Evolutionary conservation across 129 eudicot species (phyloP).

Genomic region (Centaurea solstitialis): DNA sequence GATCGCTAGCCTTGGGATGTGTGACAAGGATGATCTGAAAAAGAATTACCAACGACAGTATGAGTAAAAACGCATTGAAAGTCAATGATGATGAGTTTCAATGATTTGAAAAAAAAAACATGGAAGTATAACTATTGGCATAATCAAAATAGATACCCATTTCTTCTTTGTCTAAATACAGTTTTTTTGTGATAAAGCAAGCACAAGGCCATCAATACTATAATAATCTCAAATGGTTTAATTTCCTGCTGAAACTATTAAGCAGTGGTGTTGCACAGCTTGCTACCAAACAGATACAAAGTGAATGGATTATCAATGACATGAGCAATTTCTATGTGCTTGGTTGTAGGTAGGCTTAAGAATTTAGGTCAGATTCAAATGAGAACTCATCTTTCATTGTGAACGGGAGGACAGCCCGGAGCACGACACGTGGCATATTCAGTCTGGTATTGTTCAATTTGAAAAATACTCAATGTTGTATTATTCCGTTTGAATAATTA

Average conservation of each 20-base stretch:
- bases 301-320: neutral
- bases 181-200: neutral
- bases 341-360: neutral
- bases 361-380: too few relatives aligned
- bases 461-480: too few relatives aligned
- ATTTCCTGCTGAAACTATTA: neutral
- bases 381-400: too few relatives aligned
- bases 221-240: neutral
- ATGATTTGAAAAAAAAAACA: neutral
- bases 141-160: neutral
- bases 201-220: neutral
- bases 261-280: neutral
- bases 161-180: conserved; percentile 8
- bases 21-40: conserved; percentile 89
- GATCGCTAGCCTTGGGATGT: conserved; percentile 92
- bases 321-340: conserved; percentile 5
- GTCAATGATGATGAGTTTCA: neutral
- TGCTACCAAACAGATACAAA: neutral
- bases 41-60: neutral
- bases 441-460: too few relatives aligned
- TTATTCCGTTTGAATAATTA: too few relatives aligned
- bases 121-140: neutral
- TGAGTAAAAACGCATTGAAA: neutral
- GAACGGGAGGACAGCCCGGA: too few relatives aligned
- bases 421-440: too few relatives aligned